A percentile compares a stretch with the other conserved stretches of the same genome.
Evolutionary conservation across 1,139 yeast species (phyloP).

Genomic region (Candida sanyaensis): DNA sequence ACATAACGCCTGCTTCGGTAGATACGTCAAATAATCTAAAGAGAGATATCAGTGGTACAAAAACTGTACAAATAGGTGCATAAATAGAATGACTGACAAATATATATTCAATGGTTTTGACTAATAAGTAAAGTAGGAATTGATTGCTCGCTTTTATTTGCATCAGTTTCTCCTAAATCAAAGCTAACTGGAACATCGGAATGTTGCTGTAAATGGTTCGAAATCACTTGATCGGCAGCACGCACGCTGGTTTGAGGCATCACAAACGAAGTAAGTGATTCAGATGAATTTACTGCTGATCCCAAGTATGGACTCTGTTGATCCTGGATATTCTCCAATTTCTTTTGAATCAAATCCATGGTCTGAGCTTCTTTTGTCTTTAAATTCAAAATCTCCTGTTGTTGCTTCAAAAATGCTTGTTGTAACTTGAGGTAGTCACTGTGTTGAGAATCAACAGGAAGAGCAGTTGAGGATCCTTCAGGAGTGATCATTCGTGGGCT

Average conservation of each 20-base stretch:
- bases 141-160: background rate
- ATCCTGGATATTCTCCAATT: constrained; percentile 13
- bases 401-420: constrained; percentile 40
- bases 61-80: constrained; percentile 5
- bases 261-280: constrained; percentile 12
- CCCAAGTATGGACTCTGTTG: constrained; percentile 8
- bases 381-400: constrained; percentile 33
- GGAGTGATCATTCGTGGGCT: constrained; percentile 20
- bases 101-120: constrained; percentile 15
- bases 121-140: constrained; percentile 18
- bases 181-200: constrained; percentile 8
- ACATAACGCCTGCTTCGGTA: constrained; percentile 8
- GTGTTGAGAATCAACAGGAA: constrained; percentile 4
- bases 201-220: constrained; percentile 7
- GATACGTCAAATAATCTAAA: constrained; percentile 7
- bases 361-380: constrained; percentile 21
- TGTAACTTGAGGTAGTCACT: constrained; percentile 39
- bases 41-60: constrained; percentile 13
- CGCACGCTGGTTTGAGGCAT: constrained; percentile 7
- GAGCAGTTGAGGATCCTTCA: constrained; percentile 7
- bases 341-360: constrained; percentile 14
- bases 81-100: background rate
- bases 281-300: constrained; percentile 5
- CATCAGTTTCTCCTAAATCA: constrained; percentile 6
- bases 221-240: constrained; percentile 11